Evolutionary conservation across 2,329 filamentous ascomycete species (phyloP), one percentile per base, ranked within the genome.

Genomic region (Aspergillus unguis): DNA sequence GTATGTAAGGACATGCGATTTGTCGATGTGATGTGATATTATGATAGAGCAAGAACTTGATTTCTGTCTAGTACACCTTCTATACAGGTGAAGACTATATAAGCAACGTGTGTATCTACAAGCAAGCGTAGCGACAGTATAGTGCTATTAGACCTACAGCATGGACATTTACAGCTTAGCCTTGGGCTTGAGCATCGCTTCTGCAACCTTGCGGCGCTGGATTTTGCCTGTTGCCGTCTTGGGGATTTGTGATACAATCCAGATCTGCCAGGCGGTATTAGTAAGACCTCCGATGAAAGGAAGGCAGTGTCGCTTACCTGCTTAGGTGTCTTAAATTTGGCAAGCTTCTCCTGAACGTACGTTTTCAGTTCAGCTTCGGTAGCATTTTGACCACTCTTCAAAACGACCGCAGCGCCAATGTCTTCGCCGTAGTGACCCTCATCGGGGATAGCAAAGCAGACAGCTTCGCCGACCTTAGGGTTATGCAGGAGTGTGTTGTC

Each of bases 181-280:
- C 63, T 76, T 78, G 4, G 73, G 70, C 52, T 72, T 71, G 52
- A 86, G 77, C 88, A 95, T 92, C 29, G 83, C 83, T 71, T 92
- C 88, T 10, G 89, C 89, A n/a, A 95, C 89, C 64, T 92, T 89
- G 57, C 88, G 82, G 56, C 90, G 78, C 74, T 95, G 90, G 54
- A 95, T 87, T 78, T 95, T 95, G 51, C 90, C 90, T 5, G 90
- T 95, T n/a, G 90, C 89, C 3, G 90, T 92, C 80, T 95, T 95
- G 57, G 90, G 90, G 84, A 95, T 95, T 59, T 86, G 75, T 53
- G 90, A 81, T 33, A 89, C 89, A 63, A 94, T 91, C 76, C 88
- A 94, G 33, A 92, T 77, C 85, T 87, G 26, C 29, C 2, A 43
- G 9, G 17, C 36, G 28, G 11, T 32, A 35, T 25, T 17, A 37